Percentiles rank a stretch among this genome's conserved stretches.
phyloP scores from a whole-genome alignment of 768 basidiomycete genomes.

The Leucocoprinus birnbaumii region DNA sequence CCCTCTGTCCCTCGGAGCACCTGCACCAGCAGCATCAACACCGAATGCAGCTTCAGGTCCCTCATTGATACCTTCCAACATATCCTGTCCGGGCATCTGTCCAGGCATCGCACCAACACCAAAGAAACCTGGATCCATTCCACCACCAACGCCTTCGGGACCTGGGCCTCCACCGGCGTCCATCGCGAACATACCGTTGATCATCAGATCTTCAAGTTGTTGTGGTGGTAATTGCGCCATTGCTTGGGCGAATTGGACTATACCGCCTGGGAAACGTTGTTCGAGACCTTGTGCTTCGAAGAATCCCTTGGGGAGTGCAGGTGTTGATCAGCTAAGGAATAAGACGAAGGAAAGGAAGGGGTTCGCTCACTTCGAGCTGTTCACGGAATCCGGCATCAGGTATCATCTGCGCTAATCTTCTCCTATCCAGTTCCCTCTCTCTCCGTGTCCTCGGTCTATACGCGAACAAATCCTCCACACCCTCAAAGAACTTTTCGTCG shows the following conservation, averaged over 20 bases:
- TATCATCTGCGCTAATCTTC: constrained; percentile 52
- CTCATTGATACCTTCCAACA: constrained; percentile 5
- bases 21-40: constrained; percentile 5
- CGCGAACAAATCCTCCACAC: constrained; percentile 50
- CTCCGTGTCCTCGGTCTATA: constrained; percentile 34
- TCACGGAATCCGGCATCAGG: constrained; percentile 55
- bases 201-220: constrained; percentile 57
- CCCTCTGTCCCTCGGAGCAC: constrained; percentile 24
- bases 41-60: constrained; percentile 14
- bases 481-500: constrained; percentile 71
- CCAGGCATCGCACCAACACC: constrained; percentile 45
- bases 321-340: too few relatives aligned
- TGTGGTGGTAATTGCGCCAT: constrained; percentile 54
- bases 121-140: neutral
- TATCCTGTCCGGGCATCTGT: constrained; percentile 29
- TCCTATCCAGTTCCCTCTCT: constrained; percentile 43
- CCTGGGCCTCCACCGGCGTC: constrained; percentile 29
- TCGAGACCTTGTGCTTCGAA: constrained; percentile 56
- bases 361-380: constrained; percentile 50
- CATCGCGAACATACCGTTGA: constrained; percentile 34
- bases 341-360: too few relatives aligned
- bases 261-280: constrained; percentile 59
- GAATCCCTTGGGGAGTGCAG: too few relatives aligned
- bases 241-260: constrained; percentile 61
- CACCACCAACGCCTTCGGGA: constrained; percentile 30